Conservation (phyloP, 202 grass and related monocot species). For the Dendrocalamus latiflorus region DNA sequence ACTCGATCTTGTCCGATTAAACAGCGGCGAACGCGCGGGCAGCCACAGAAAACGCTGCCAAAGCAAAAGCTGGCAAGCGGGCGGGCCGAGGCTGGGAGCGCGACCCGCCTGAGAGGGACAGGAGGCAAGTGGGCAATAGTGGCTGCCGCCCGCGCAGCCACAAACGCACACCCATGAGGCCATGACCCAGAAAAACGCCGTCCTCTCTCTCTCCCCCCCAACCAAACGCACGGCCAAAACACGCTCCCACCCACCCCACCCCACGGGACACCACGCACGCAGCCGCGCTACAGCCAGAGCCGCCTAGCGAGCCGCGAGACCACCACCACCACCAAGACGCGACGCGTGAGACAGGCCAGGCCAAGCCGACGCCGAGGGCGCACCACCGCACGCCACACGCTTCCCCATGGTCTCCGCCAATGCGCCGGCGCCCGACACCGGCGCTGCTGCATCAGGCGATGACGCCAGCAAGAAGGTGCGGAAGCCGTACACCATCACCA, state of each 20-base stretch:
- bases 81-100: neutral
- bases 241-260: no score
- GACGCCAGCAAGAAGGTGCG: constrained; percentile 85
- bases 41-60: constrained; percentile 10
- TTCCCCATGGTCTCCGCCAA: constrained; percentile 68
- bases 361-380: neutral
- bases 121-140: constrained; percentile 33
- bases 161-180: constrained; percentile 13
- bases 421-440: constrained; percentile 24
- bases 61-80: neutral
- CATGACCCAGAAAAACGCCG: neutral
- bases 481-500: constrained; percentile 97
- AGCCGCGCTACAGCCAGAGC: constrained; percentile 13
- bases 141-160: constrained; percentile 34
- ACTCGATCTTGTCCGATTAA: neutral
- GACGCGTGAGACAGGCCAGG: neutral
- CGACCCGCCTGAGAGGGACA: constrained; percentile 32
- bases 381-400: neutral
- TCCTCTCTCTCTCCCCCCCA: neutral
- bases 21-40: neutral
- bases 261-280: constrained; percentile 7
- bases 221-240: no score
- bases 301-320: neutral
- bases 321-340: neutral
- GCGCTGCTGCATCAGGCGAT: constrained; percentile 33